These are phyloP conservation scores for Acacia crassicarpa DNA, from an alignment of 306 rosid species.

Conservation along the genomic window DNA sequence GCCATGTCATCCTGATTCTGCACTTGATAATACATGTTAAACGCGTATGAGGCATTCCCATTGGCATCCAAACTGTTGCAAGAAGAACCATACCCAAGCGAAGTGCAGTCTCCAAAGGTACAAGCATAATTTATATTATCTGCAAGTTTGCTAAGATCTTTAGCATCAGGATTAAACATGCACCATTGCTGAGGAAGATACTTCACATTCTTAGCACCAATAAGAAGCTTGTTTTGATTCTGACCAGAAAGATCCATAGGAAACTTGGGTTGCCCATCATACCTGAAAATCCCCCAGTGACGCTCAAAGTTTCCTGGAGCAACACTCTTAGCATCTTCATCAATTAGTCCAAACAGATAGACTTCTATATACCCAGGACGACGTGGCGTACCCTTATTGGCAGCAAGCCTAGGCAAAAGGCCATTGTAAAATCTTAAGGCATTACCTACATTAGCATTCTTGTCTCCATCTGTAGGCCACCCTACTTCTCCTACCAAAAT, in stretches of 20 bases:
- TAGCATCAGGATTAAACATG: slow-evolving; percentile 68
- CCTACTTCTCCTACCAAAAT: slow-evolving; percentile 95
- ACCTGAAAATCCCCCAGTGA: slow-evolving; percentile 90
- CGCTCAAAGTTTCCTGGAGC: slow-evolving; percentile 93
- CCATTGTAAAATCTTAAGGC: slow-evolving; percentile 89
- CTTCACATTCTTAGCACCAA: slow-evolving; percentile 60
- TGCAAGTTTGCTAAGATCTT: slow-evolving; percentile 66
- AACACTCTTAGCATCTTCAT: slow-evolving; percentile 80
- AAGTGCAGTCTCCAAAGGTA: slow-evolving; percentile 73
- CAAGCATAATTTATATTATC: slow-evolving; percentile 85
- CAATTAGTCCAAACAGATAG: slow-evolving; percentile 83
- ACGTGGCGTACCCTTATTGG: slow-evolving; percentile 72
- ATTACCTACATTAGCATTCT: slow-evolving; percentile 68
- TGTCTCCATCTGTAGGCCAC: slow-evolving; percentile 97
- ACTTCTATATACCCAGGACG: slow-evolving; percentile 75
- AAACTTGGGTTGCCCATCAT: slow-evolving; percentile 91
- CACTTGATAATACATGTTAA: slow-evolving; percentile 83
- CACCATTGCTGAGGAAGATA: slow-evolving; percentile 84
- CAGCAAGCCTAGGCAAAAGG: slow-evolving; percentile 68
- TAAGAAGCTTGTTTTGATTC: slow-evolving; percentile 58
- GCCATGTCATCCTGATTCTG: slow-evolving; percentile 78
- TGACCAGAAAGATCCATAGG: slow-evolving; percentile 64
- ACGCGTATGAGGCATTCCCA: slow-evolving; percentile 90
- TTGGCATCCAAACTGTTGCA: slow-evolving; percentile 84
- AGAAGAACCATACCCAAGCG: slow-evolving; percentile 89